A percentile compares a stretch with the other conserved stretches of the same genome.
Evolutionary conservation across 805 yeast genomes (phyloP).

Genomic region (Nakazawaea holstii): DNA sequence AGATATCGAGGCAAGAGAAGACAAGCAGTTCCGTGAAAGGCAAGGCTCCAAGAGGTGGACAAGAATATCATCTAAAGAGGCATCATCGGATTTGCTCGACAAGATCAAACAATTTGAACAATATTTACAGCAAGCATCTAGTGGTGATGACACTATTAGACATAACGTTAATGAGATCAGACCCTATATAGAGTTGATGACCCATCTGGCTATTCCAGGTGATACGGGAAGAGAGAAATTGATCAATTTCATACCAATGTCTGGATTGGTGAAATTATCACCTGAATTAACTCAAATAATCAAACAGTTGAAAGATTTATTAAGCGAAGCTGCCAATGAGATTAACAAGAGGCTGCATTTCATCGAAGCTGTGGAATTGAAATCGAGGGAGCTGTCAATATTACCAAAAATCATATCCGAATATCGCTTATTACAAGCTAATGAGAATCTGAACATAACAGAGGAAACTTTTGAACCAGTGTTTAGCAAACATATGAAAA

Average conservation of each 20-base stretch:
- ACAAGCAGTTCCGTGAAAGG: slow-evolving; percentile 40
- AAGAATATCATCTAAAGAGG: slow-evolving; percentile 39
- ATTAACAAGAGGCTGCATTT: slow-evolving; percentile 34
- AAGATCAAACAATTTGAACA: slow-evolving; percentile 38
- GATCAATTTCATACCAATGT: slow-evolving; percentile 32
- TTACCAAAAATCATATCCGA: slow-evolving; percentile 48
- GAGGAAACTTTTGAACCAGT: slow-evolving; percentile 29
- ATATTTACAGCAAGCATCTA: slow-evolving; percentile 51
- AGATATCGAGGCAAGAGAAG: slow-evolving; percentile 48
- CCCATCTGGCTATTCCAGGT: slow-evolving; percentile 21
- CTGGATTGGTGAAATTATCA: slow-evolving; percentile 28
- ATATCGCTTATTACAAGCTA: slow-evolving; percentile 27
- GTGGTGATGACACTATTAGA: slow-evolving; percentile 54
- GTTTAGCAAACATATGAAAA: slow-evolving; percentile 35
- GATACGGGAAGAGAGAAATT: slow-evolving; percentile 27
- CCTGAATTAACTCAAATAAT: slow-evolving; percentile 26
- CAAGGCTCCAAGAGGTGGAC: slow-evolving; percentile 55
- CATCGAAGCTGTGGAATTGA: slow-evolving; percentile 35
- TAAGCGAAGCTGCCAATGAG: slow-evolving; percentile 26
- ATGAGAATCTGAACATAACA: slow-evolving; percentile 18
- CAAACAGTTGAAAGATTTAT: slow-evolving; percentile 29
- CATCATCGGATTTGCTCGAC: slow-evolving; percentile 32
- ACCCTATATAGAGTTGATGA: slow-evolving; percentile 35
- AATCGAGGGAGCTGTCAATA: slow-evolving; percentile 40
- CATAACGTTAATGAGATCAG: slow-evolving; percentile 44